Base-by-base conservation (phyloP, 129 eudicot species). In the Flaveria trinervia region DNA sequence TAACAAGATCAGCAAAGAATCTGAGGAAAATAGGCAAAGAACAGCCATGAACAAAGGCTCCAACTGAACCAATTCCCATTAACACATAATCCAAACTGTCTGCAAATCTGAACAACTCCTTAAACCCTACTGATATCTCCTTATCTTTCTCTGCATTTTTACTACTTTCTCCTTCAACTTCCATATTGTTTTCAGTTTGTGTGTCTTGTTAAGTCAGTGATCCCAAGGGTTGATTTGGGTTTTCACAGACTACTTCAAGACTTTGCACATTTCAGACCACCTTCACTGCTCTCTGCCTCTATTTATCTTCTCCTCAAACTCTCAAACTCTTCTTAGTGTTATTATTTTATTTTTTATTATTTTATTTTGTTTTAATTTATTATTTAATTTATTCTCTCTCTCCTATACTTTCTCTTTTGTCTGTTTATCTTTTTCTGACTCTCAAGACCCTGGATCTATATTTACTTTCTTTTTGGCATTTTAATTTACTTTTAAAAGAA, bases 1-100 rank as follows among this genome's bases (percentile, higher is more conserved):
- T 91, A 48, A 93, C 96, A 78, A 93, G 98, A 87, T 90, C 90
- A 66, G 96, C 96, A 61, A 90, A 89, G 83, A 90, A 93, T 72
- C 96, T 81, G 44, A 90, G 92, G 66, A 93, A 93, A 74, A 89
- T 65, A 57, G 96, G 96, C 82, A 93, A 81, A 59, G 99, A 87
- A 74, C 93, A 89, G 50, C 99, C 99, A 85, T 94, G 99, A 81
- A 94, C 97, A 82, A 94, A 86, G 39, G 99, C 99, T 22, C 99
- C 99, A 68, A 88, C 71, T 2, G 97, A 70, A 0, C 99, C 99
- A 83, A 94, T 86, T 8, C 78, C 83, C 99, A 94, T 91, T n/a
- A 94, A 80, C 61, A 88, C 82, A 80, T 82, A 86, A 50, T 94
- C 99, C 77, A 94, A 85, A 65, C 88, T 83, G 81, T 94, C 97